These are phyloP conservation scores for Monosporozyma unispora DNA, from an alignment of 805 yeast genomes.

Conservation along the genomic window DNA sequence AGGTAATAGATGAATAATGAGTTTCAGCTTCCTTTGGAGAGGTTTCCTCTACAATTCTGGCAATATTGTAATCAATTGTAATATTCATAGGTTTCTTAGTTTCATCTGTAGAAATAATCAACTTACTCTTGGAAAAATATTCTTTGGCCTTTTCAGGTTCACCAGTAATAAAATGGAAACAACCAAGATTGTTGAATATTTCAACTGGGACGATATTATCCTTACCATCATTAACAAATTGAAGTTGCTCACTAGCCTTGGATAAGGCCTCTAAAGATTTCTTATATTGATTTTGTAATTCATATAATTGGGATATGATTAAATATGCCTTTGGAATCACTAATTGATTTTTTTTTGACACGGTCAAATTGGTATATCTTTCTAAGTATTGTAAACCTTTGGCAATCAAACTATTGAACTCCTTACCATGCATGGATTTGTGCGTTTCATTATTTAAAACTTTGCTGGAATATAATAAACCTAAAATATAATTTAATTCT, in stretches of 20 bases:
- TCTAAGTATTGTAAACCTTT: conserved; percentile 61
- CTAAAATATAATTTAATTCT: conserved; percentile 70
- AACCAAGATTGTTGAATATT: conserved; percentile 77
- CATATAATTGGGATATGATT: conserved; percentile 61
- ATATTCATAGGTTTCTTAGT: conserved; percentile 28
- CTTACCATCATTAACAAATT: conserved; percentile 24
- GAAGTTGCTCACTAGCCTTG: conserved; percentile 47
- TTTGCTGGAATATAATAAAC: conserved; percentile 58
- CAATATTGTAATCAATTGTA: conserved; percentile 62
- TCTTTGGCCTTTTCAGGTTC: conserved; percentile 49
- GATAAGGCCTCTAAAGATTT: conserved; percentile 57
- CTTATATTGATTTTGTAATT: conserved; percentile 49
- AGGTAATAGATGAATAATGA: conserved; percentile 48
- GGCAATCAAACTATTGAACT: conserved; percentile 21
- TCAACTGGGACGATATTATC: conserved; percentile 38
- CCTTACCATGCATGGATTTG: conserved; percentile 14
- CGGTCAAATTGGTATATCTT: conserved; percentile 56
- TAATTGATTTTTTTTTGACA: conserved; percentile 46
- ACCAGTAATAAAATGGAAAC: conserved; percentile 60
- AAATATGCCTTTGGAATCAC: conserved; percentile 56
- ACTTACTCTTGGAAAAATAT: conserved; percentile 42
- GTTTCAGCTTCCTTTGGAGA: conserved; percentile 20
- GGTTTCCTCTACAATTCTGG: conserved; percentile 57
- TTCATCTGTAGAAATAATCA: conserved; percentile 21
- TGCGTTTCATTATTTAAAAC: conserved; percentile 18